Evolutionary conservation across 768 basidiomycete genomes (phyloP), one percentile per base, ranked within the genome.

Genomic region (Leccinum ochraceum): DNA sequence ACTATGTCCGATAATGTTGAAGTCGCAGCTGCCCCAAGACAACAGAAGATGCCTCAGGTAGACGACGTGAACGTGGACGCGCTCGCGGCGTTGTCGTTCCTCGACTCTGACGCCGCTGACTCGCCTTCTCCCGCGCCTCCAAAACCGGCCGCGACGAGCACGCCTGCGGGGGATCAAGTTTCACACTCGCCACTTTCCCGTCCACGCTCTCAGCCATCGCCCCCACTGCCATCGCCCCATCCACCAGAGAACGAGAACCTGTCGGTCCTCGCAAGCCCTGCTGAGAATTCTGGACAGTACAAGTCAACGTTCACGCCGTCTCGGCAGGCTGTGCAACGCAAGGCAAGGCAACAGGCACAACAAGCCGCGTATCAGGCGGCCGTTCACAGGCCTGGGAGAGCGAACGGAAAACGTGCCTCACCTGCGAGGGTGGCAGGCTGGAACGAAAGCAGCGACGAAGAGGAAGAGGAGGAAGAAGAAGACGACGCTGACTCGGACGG

Each of bases 251-350:
- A 56, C 52, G 75, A 79, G 69, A 56, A 56, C 52, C 56, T 64
- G 17, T 42, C 57, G 4, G 32, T 56, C n/a, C 49, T 65, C 7
- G 73, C n/a, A 49, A 62, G 62, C 54, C 62, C 71, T 46, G 44
- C 44, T 14, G 75, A 73, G 48, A 71, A 71, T 20, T 66, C 59
- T 46, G 65, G 75, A 1, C 83, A 84, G 57, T 90, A 83, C 76
- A 86, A 86, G 56, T 95, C 94, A 0, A 94, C 95, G 4, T 98
- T 98, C 71, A 91, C 94, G 0, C 88, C 88, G 2, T 92, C 90
- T 17, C 90, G 84, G 68, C 86, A 88, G 63, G 94, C 94, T 42
- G 85, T 86, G 22, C 89, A 98, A 69, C 83, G 96, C 56, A 89
- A 90, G 67, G 90, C 91, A 8, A 92, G 90, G 70, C 81, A 84